Evolutionary conservation across 495 filamentous ascomycete species (phyloP).

Genomic region (Geoglossum glabrum): DNA sequence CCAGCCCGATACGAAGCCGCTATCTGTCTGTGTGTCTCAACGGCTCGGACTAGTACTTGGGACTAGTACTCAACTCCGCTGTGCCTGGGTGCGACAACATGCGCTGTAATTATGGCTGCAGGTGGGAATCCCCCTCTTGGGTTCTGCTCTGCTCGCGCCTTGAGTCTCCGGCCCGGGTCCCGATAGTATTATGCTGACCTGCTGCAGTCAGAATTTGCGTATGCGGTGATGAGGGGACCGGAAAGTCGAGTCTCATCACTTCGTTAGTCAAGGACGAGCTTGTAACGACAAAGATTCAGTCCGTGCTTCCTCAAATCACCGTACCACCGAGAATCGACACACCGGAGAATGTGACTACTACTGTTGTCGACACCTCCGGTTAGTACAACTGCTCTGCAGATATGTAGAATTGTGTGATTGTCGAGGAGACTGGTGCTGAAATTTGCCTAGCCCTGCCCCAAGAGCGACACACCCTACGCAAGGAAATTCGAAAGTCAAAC

Average conservation of each 20-base stretch:
- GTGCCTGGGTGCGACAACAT: neutral
- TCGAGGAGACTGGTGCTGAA: neutral
- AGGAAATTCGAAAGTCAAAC: constrained; percentile 89
- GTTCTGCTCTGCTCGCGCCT: neutral
- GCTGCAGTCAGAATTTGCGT: constrained; percentile 72
- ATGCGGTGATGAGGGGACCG: constrained; percentile 76
- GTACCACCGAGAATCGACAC: constrained; percentile 75
- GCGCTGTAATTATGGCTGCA: constrained; percentile 9
- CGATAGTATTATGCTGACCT: neutral
- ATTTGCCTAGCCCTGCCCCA: constrained; percentile 48
- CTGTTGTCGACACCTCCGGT: constrained; percentile 79
- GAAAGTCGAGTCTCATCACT: constrained; percentile 53
- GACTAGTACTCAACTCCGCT: no score
- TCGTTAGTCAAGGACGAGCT: constrained; percentile 86
- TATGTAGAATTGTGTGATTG: neutral
- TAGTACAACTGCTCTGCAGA: neutral
- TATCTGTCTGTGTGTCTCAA: neutral
- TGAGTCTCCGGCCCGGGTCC: neutral
- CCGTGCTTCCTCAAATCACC: constrained; percentile 81
- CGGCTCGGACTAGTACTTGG: neutral
- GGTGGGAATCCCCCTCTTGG: constrained; percentile 2
- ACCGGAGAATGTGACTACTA: constrained; percentile 86
- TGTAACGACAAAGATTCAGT: constrained; percentile 80
- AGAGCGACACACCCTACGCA: constrained; percentile 67
- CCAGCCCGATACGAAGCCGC: neutral